Conservation (phyloP, 2,329 filamentous ascomycete genomes). For the Hymenoscyphus fraxineus region DNA sequence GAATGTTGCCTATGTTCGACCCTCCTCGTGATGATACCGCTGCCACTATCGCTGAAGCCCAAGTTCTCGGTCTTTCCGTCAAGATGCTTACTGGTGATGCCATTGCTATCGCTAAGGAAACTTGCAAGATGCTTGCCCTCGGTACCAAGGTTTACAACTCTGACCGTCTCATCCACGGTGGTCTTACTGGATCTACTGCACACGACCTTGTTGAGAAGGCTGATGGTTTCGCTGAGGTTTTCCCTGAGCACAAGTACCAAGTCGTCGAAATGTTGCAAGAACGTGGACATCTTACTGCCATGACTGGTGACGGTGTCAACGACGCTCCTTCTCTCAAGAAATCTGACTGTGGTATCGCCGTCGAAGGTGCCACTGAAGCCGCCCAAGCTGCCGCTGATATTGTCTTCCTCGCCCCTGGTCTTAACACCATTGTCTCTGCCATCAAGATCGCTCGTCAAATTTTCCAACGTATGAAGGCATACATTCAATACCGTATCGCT, state of each 20-base stretch:
- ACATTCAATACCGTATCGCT: slow-evolving; percentile 93
- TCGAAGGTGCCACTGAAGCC: slow-evolving; percentile 87
- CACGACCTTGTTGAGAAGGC: slow-evolving; percentile 80
- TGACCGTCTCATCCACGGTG: slow-evolving; percentile 71
- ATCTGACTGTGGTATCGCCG: slow-evolving; percentile 90
- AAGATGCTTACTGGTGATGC: slow-evolving; percentile 83
- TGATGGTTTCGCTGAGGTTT: slow-evolving; percentile 92
- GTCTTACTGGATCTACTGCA: slow-evolving; percentile 68
- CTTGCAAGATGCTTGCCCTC: slow-evolving; percentile 76
- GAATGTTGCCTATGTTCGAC: slow-evolving; percentile 78
- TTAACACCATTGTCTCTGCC: slow-evolving; percentile 87
- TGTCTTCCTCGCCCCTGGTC: slow-evolving; percentile 86
- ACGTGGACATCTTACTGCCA: slow-evolving; percentile 89
- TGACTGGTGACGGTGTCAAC: slow-evolving; percentile 96
- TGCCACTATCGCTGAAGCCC: slow-evolving; percentile 72
- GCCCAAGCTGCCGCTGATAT: slow-evolving; percentile 90
- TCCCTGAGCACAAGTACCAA: slow-evolving; percentile 93
- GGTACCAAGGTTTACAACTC: slow-evolving; percentile 81
- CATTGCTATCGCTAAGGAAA: slow-evolving; percentile 76
- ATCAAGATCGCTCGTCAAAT: slow-evolving; percentile 92
- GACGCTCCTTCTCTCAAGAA: slow-evolving; percentile 91
- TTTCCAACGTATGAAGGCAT: slow-evolving; percentile 96
- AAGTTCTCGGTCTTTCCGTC: slow-evolving; percentile 71
- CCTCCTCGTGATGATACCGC: slow-evolving; percentile 75
- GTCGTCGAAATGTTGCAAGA: slow-evolving; percentile 92